Evolutionary conservation across 441 rosid genomes (phyloP).

Genomic region (Dalechampia spathulata): DNA sequence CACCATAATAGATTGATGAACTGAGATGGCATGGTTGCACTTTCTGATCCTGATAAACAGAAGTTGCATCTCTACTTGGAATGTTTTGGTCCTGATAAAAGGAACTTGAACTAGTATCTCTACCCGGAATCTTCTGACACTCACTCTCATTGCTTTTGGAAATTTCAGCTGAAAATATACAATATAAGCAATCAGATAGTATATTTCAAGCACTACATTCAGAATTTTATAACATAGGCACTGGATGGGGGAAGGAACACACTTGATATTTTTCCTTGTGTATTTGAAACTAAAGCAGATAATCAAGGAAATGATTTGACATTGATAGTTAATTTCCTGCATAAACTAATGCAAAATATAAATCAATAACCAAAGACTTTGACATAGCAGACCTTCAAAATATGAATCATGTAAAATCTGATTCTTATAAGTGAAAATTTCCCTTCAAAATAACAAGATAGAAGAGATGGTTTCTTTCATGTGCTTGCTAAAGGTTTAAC

Average conservation of each 20-base stretch:
- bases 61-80: conserved; percentile 26
- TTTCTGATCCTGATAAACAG: conserved; percentile 52
- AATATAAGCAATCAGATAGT: not conserved
- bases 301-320: too few species aligned
- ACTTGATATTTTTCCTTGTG: too few species aligned
- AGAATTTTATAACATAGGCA: not conserved
- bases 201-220: not conserved
- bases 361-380: not conserved
- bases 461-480: not conserved
- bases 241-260: not conserved
- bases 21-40: conserved; percentile 79
- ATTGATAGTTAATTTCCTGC: not conserved
- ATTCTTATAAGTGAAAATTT: not conserved
- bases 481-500: not conserved
- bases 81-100: conserved; percentile 21
- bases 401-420: not conserved
- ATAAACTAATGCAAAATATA: not conserved
- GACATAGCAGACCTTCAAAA: not conserved
- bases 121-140: too few species aligned
- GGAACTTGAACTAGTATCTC: too few species aligned
- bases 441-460: not conserved
- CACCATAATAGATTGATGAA: conserved; percentile 92
- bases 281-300: too few species aligned
- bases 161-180: conserved; percentile 21
- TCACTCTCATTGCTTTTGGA: conserved; percentile 26